Conservation (phyloP, 2,329 filamentous ascomycete species). For the Diaporthe sp. region DNA sequence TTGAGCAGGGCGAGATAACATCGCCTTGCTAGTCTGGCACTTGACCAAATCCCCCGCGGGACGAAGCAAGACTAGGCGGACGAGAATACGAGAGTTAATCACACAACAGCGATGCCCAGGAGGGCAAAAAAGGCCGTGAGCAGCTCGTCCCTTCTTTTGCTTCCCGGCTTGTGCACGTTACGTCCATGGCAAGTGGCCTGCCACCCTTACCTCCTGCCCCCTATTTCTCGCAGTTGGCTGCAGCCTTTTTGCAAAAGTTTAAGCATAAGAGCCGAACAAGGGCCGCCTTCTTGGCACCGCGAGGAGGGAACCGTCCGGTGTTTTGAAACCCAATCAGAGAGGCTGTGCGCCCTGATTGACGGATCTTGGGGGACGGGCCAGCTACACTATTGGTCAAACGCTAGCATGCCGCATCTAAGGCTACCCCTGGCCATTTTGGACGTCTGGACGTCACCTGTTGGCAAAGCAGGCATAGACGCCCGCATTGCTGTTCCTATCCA, state of each 20-base stretch:
- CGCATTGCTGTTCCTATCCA: conserved; percentile 17
- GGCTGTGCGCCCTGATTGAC: conserved; percentile 6
- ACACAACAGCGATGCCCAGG: not conserved
- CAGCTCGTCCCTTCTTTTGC: not conserved
- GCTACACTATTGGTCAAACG: conserved; percentile 13
- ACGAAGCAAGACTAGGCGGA: not conserved
- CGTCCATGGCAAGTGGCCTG: not conserved
- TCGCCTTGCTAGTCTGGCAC: not conserved
- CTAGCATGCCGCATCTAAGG: conserved; percentile 12
- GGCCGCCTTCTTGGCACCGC: conserved; percentile 16
- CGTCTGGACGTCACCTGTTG: conserved; percentile 27
- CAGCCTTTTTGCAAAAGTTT: conserved; percentile 5
- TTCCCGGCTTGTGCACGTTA: not conserved
- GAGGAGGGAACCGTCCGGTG: conserved; percentile 26
- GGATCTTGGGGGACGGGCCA: not conserved
- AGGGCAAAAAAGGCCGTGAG: conserved; percentile 9
- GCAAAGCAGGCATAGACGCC: not conserved
- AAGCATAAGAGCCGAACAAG: conserved; percentile 30
- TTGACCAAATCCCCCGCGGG: not conserved
- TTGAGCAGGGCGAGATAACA: not conserved
- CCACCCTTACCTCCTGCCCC: not conserved
- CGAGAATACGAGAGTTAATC: conserved; percentile 22
- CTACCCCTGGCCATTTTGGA: conserved; percentile 23
- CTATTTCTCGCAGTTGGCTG: conserved; percentile 21
- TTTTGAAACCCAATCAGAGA: conserved; percentile 26